A percentile compares a stretch with the other conserved stretches of the same genome.
phyloP scores from a whole-genome alignment of 2,329 filamentous ascomycete species.

The Claviceps cyperi region DNA sequence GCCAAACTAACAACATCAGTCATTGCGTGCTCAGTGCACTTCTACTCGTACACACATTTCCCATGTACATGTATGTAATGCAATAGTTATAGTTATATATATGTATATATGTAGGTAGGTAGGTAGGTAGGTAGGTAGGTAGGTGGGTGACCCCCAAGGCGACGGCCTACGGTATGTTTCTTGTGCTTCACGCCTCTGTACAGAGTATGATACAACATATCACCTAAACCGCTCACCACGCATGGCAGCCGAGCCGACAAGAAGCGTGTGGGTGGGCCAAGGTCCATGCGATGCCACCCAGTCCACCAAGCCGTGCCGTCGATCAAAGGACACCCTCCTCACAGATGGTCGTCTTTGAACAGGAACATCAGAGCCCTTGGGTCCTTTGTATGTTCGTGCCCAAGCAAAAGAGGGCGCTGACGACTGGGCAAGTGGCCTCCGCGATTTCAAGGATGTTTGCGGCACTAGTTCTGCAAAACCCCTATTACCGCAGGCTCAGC shows the following conservation, averaged over 20 bases:
- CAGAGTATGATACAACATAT: too few relatives aligned
- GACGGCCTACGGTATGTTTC: too few relatives aligned
- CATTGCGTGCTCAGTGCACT: not conserved
- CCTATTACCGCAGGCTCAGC: not conserved
- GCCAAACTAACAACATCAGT: not conserved
- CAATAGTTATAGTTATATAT: too few relatives aligned
- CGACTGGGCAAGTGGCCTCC: not conserved
- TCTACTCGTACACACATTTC: too few relatives aligned
- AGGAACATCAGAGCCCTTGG: not conserved
- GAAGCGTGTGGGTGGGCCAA: not conserved
- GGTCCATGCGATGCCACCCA: constrained; percentile 1
- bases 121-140: too few relatives aligned
- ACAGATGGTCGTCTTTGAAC: not conserved
- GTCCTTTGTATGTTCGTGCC: too few relatives aligned
- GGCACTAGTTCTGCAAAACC: not conserved
- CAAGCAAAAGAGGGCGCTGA: not conserved
- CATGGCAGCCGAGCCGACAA: not conserved
- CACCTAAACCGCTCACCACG: too few relatives aligned
- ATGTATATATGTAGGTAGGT: too few relatives aligned
- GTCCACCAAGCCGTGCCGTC: not conserved
- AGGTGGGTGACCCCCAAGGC: too few relatives aligned
- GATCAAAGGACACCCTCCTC: too few relatives aligned
- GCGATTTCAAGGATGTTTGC: not conserved
- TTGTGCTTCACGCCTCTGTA: too few relatives aligned
- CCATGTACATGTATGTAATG: too few relatives aligned